Percentiles rank a stretch among this genome's conserved stretches.
These are phyloP conservation scores for Rhodosporidiobolus sp. DNA, from an alignment of 768 basidiomycete species.

Conservation along the genomic window DNA sequence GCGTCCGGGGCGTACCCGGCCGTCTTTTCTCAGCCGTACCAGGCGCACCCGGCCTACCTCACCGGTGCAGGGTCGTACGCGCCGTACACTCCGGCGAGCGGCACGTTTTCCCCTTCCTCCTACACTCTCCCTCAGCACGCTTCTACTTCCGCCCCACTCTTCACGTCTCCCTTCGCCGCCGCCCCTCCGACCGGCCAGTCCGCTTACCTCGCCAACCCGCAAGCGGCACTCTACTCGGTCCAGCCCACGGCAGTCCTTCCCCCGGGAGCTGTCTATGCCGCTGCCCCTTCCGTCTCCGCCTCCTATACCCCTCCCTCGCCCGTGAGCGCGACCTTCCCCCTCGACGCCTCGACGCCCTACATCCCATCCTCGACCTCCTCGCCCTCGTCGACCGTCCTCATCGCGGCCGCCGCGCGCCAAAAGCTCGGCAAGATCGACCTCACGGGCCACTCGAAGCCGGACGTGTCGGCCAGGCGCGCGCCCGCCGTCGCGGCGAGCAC, in stretches of 20 bases:
- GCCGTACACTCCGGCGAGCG: background rate
- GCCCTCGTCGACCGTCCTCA: background rate
- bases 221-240: no score
- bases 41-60: background rate
- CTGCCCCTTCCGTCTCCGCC: background rate
- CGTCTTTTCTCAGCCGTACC: no score
- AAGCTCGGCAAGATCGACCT: constrained; percentile 23
- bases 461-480: background rate
- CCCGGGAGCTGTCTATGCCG: background rate
- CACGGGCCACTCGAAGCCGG: constrained; percentile 4
- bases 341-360: constrained; percentile 21
- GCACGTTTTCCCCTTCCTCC: background rate
- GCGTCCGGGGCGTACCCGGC: background rate
- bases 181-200: background rate
- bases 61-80: background rate
- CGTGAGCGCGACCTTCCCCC: constrained; percentile 4
- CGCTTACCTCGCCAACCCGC: background rate
- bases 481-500: background rate
- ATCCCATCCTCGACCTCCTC: constrained; percentile 1
- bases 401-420: constrained; percentile 9
- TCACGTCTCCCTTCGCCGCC: background rate
- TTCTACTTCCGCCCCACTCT: background rate
- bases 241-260: constrained; percentile 4
- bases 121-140: background rate
- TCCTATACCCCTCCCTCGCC: background rate